A percentile compares a stretch with the other conserved stretches of the same genome.
phyloP scores from a whole-genome alignment of 305 asterid genomes.

The Solanum hybrid region DNA sequence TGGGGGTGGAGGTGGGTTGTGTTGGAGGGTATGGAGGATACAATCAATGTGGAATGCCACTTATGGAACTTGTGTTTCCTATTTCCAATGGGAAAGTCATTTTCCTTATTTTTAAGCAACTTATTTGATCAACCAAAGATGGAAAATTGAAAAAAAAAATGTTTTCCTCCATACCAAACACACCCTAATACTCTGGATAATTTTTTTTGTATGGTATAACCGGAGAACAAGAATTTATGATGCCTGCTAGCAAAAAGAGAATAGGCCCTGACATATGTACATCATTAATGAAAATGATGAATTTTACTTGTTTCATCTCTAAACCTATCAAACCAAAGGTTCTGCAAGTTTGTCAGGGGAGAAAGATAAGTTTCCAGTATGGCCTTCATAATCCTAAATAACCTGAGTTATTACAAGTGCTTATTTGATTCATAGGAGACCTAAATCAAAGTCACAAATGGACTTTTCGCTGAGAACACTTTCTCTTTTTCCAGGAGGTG shows the following conservation, averaged over 20 bases:
- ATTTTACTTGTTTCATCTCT: not conserved
- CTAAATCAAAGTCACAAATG: slow-evolving; percentile 13
- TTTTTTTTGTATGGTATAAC: not conserved
- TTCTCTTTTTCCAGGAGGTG: slow-evolving; percentile 10
- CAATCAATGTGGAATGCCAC: not conserved
- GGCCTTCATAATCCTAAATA: slow-evolving; percentile 32
- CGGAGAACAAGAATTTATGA: not conserved
- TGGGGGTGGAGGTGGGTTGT: not conserved
- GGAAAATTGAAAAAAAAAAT: not conserved
- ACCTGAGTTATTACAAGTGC: slow-evolving; percentile 10
- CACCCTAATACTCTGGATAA: not conserved
- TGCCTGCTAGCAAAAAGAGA: not conserved
- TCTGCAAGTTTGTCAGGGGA: not conserved
- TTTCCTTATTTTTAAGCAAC: not conserved
- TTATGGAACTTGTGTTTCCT: not conserved
- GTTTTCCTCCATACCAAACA: not conserved
- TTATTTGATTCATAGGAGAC: slow-evolving; percentile 41
- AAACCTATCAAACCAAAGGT: not conserved
- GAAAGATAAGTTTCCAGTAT: not conserved
- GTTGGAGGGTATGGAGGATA: not conserved
- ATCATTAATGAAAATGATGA: not conserved
- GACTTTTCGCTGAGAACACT: slow-evolving; percentile 29
- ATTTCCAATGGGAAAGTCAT: not conserved
- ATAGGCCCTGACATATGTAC: not conserved
- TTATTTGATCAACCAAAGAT: not conserved